phyloP scores from a whole-genome alignment of 2,329 filamentous ascomycete genomes.

The Clonostachys byssicola region DNA sequence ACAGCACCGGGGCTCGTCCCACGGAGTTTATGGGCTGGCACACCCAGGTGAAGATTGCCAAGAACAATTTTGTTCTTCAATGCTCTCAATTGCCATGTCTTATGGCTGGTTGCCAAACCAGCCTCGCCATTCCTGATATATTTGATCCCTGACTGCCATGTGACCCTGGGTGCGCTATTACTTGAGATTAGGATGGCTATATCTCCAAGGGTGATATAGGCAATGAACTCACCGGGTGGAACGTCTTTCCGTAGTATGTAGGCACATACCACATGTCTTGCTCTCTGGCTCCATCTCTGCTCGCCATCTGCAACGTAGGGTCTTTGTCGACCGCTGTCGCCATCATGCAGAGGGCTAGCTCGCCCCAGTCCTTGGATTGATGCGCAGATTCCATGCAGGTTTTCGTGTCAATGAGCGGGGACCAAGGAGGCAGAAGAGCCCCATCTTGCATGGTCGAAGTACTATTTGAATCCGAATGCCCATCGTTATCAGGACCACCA shows the following conservation, averaged over 20 bases:
- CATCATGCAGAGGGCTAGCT: slow-evolving; percentile 37
- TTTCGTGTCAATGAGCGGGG: slow-evolving; percentile 27
- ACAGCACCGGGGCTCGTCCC: too few relatives aligned
- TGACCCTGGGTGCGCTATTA: slow-evolving; percentile 9
- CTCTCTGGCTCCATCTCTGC: slow-evolving; percentile 13
- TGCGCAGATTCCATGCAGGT: slow-evolving; percentile 26
- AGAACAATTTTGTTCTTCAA: too few relatives aligned
- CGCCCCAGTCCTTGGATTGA: slow-evolving; percentile 34
- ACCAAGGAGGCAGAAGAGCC: slow-evolving; percentile 16
- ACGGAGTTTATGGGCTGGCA: too few relatives aligned
- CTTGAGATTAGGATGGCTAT: background rate
- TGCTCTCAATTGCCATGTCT: too few relatives aligned
- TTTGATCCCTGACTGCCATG: slow-evolving; percentile 8
- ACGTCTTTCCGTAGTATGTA: slow-evolving; percentile 39
- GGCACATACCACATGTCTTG: slow-evolving; percentile 42
- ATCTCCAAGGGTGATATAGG: background rate
- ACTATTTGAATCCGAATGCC: background rate
- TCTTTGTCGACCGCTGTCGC: slow-evolving; percentile 28
- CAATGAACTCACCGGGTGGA: slow-evolving; percentile 30
- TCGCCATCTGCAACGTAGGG: slow-evolving; percentile 21
- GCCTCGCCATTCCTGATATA: slow-evolving; percentile 5
- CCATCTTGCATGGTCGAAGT: slow-evolving; percentile 3
- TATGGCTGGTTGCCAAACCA: too few relatives aligned
- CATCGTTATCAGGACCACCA: slow-evolving; percentile 32
- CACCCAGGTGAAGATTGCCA: too few relatives aligned